Percentiles rank a stretch among this genome's conserved stretches.
These are phyloP conservation scores for Rhizopogon salebrosus DNA, from an alignment of 768 basidiomycete genomes.

Conservation along the genomic window DNA sequence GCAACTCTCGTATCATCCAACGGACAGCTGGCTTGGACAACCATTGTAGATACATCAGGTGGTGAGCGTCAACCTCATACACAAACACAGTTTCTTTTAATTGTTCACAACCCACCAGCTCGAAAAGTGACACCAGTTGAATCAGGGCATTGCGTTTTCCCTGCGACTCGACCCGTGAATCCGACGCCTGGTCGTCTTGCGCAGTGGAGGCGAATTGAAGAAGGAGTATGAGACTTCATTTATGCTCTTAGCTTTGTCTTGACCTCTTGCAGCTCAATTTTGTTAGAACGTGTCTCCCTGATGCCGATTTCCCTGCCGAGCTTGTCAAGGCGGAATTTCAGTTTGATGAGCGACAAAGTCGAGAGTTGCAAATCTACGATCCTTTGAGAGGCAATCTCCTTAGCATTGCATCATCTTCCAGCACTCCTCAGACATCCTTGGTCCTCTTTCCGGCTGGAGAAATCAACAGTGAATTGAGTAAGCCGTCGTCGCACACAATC, in stretches of 20 bases:
- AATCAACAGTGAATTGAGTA: constrained; percentile 55
- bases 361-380: constrained; percentile 42
- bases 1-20: constrained; percentile 45
- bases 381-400: constrained; percentile 54
- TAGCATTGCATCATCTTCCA: constrained; percentile 31
- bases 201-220: constrained; percentile 52
- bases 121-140: constrained; percentile 27
- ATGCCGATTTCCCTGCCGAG: constrained; percentile 68
- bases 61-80: constrained; percentile 13
- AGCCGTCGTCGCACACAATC: constrained; percentile 13
- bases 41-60: constrained; percentile 28
- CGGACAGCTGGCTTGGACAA: constrained; percentile 49
- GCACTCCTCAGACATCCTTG: constrained; percentile 23
- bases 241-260: background rate
- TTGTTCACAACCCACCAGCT: constrained; percentile 18
- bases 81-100: background rate
- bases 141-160: constrained; percentile 44
- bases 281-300: constrained; percentile 64
- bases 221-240: constrained; percentile 45
- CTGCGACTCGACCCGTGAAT: constrained; percentile 40
- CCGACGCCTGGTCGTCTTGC: constrained; percentile 19
- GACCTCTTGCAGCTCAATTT: constrained; percentile 53
- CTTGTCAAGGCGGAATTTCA: constrained; percentile 54
- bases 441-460: constrained; percentile 65
- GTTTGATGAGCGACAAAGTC: constrained; percentile 34